Base-by-base conservation (phyloP, 140 eudicot species). In the Cichorium intybus region DNA sequence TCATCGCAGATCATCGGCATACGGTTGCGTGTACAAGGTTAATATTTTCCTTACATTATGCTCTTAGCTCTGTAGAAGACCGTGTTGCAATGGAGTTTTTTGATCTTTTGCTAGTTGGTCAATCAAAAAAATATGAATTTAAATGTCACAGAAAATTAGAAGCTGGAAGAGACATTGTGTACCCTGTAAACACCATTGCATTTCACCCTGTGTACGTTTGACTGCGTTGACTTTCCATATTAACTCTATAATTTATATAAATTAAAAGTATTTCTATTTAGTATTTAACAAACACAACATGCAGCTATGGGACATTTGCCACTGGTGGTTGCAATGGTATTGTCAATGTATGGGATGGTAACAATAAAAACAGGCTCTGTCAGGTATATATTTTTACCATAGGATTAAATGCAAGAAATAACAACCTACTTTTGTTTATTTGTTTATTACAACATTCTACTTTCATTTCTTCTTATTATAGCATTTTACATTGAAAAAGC, bases 41-140 rank as follows among this genome's bases (percentile, higher is more conserved):
- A n/a, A n/a, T n/a, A n/a, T n/a, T n/a, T n/a, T n/a, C n/a, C n/a
- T n/a, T n/a, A n/a, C n/a, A n/a, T 55, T 93, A 93, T 78, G 97
- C 99, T 70, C 90, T 93, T 39, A 93, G 97, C 67, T 85, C 95
- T 17, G 97, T 93, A 49, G 97, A 88, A 75, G 99, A 97, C 15
- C 89, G 99, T 64, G 99, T 93, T 10, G 96, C 95, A 10, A 93
- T 88, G 99, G 99, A 93, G 21, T 85, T 83, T 60, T 93, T 93
- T 55, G 95, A 92, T 64, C 86, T 80, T 56, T 83, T 97, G 2
- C 97, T 84, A 56, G 77, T 90, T 50, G 97, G 99, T 59, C 99
- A 93, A 83, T 62, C 88, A 15, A 93, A 93, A 60, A 93, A 93
- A 68, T 93, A 93, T 71, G 99, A 97, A 41, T 93, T 93, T 78